These are phyloP conservation scores for Penicillium crustosum DNA, from an alignment of 2,329 filamentous ascomycete genomes.

Conservation along the genomic window DNA sequence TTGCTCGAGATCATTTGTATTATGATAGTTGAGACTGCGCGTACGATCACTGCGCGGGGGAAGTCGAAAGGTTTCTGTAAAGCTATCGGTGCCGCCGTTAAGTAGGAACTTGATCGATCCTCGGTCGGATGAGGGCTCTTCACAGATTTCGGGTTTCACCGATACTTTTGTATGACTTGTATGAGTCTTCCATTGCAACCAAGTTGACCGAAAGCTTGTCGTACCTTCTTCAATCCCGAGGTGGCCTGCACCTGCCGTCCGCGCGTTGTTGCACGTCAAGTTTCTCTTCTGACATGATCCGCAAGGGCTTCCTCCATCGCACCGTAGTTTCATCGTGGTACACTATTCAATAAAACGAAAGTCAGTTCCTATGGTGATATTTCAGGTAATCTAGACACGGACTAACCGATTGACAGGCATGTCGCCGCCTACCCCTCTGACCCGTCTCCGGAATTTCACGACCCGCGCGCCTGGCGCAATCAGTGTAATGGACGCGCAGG, in stretches of 20 bases:
- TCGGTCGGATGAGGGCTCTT: constrained; percentile 39
- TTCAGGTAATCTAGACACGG: background rate
- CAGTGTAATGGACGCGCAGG: constrained; percentile 47
- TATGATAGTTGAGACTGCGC: constrained; percentile 40
- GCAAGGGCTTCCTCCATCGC: constrained; percentile 47
- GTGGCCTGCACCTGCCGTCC: constrained; percentile 21
- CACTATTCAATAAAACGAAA: constrained; percentile 33
- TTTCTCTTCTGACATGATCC: constrained; percentile 47
- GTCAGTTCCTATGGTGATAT: background rate
- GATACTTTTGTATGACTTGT: constrained; percentile 16
- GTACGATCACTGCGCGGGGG: constrained; percentile 42
- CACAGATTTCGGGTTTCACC: constrained; percentile 29
- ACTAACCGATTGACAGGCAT: constrained; percentile 50
- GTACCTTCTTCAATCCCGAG: constrained; percentile 23
- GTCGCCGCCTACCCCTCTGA: constrained; percentile 47
- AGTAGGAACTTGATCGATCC: constrained; percentile 50
- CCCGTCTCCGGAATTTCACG: constrained; percentile 47
- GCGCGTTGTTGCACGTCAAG: constrained; percentile 41
- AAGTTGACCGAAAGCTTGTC: background rate
- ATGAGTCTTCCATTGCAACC: background rate
- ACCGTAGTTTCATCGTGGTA: constrained; percentile 50
- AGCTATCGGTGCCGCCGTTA: constrained; percentile 48
- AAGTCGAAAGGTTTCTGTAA: constrained; percentile 47
- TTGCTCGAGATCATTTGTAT: constrained; percentile 29
- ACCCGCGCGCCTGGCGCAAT: constrained; percentile 45